These are phyloP conservation scores for Rhodotorula kratochvilovae DNA, from an alignment of 768 basidiomycete genomes.

Conservation along the genomic window DNA sequence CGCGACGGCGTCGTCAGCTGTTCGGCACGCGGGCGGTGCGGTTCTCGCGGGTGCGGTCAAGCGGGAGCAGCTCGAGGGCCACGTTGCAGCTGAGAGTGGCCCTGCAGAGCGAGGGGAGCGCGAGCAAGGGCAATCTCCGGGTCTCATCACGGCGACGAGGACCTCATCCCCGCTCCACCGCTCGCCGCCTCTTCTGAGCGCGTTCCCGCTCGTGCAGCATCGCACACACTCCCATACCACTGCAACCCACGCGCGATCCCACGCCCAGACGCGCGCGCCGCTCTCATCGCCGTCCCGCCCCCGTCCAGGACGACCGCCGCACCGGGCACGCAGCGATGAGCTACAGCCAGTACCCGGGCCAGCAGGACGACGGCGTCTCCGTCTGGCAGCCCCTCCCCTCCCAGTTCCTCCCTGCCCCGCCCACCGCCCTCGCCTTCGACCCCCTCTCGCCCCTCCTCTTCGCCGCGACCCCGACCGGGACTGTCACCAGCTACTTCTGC, in stretches of 20 bases:
- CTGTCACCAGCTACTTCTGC: constrained; percentile 64
- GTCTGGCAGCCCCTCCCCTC: constrained; percentile 30
- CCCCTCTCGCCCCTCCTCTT: constrained; percentile 84
- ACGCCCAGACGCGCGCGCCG: not conserved
- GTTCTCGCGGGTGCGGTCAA: no score
- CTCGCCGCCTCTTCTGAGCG: no score
- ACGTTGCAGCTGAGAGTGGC: no score
- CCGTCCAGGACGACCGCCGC: not conserved
- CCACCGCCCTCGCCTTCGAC: constrained; percentile 60
- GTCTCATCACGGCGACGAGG: no score
- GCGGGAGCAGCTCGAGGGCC: no score
- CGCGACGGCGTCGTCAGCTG: not conserved
- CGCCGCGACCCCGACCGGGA: constrained; percentile 71
- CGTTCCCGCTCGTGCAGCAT: no score
- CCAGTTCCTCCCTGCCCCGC: constrained; percentile 28
- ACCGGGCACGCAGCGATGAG: not conserved
- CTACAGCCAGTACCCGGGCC: not conserved
- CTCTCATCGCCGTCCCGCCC: not conserved
- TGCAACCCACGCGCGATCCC: not conserved
- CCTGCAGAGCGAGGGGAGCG: no score
- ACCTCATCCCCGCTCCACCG: no score
- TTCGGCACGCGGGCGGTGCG: not conserved
- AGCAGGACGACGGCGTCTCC: not conserved
- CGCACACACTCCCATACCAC: no score
- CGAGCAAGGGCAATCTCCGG: no score